Evolutionary conservation across 768 basidiomycete species (phyloP), one percentile per base, ranked within the genome.

Genomic region (Termitomyces sp.): DNA sequence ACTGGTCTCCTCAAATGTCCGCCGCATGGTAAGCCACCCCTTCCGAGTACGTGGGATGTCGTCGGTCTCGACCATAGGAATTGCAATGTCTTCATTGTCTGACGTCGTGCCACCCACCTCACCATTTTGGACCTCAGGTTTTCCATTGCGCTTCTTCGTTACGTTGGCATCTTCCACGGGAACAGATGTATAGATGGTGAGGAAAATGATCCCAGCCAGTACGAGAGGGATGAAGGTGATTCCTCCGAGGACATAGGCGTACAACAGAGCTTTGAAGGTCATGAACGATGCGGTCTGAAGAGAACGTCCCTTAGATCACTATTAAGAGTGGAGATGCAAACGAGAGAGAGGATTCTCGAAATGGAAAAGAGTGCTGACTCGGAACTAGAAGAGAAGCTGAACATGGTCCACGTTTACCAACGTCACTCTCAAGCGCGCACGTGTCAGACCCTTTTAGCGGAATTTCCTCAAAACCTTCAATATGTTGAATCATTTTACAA

Each of bases 211-310:
- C 23, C 69, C 73, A 60, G 80, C 72, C 64, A 92, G 61, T 62
- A 89, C 67, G 45, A 97, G 79, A 19, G 95, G 95, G 55, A 97
- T 74, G 70, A 96, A 89, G 2, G 95, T 96, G 60, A 97, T 58
- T 43, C 94, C 95, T 53, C 95, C 95, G 43, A 97, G 76, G 58
- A 97, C 72, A 71, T 97, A 97, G 34, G 89, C 89, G 67, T 95
- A 86, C 59, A 92, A 63, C 50, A 94, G 71, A 2, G 87, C 81
- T 66, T 79, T 85, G 63, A 91, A 66, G 55, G 79, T 80, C 89
- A 91, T 90, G 59, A 30, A 41, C 32, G 40, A 37, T 50, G 46
- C 48, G 32, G 46, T 17, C 41, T 27, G 28, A 17, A 23, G 17
- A 27, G 28, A 46, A 28, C 45, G 34, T 41, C 51, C 30, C 40